A percentile compares a stretch with the other conserved stretches of the same genome.
Conservation (phyloP, 345 rosid genomes). For the Syzygium oleosum region DNA sequence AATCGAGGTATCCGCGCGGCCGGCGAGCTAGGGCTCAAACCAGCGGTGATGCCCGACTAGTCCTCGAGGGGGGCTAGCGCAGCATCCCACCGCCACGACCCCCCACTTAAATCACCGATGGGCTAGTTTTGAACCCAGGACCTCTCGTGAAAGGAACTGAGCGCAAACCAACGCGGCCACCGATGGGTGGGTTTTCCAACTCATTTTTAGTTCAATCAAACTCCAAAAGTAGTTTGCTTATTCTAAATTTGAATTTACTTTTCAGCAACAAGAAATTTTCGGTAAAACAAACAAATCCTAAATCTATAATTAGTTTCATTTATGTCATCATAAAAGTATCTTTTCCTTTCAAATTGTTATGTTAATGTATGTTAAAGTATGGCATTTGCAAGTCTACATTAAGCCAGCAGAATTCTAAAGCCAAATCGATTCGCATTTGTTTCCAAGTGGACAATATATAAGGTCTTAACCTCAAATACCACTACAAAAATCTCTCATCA, state of each 20-base stretch:
- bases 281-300: background rate
- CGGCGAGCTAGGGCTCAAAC: no score
- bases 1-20: no score
- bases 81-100: no score
- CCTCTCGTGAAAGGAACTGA: no score
- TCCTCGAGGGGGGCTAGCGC: no score
- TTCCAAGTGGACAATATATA: background rate
- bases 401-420: background rate
- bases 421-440: background rate
- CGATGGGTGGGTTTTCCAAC: no score
- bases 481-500: background rate
- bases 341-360: no score
- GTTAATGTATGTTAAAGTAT: background rate
- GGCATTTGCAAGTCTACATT: background rate
- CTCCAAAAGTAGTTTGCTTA: background rate
- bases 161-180: no score
- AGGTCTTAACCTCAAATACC: background rate
- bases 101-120: no score
- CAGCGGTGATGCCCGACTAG: no score
- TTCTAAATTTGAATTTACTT: background rate
- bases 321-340: background rate
- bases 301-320: background rate
- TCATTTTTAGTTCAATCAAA: background rate
- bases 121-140: no score
- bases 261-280: background rate